Conservation (phyloP, 2,329 filamentous ascomycete species). For the Stemphylium beticola region DNA sequence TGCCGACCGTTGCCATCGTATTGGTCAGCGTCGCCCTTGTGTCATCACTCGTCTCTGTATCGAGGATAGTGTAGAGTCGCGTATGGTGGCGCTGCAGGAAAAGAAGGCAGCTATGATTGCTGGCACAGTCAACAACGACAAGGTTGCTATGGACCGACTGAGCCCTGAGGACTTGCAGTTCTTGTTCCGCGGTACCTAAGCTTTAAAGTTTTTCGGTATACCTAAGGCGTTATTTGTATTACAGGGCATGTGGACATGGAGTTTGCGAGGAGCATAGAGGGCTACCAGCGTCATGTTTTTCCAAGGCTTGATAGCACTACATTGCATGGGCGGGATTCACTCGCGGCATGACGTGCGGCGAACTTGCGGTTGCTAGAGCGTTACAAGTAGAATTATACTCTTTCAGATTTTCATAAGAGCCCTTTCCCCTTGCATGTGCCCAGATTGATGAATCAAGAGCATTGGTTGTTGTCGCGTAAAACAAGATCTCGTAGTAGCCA, state of each 20-base stretch:
- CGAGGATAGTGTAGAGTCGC: slow-evolving; percentile 93
- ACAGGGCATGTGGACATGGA: background rate
- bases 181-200: slow-evolving; percentile 78
- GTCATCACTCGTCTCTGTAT: slow-evolving; percentile 94
- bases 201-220: background rate
- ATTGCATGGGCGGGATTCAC: background rate
- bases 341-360: background rate
- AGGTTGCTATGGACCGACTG: slow-evolving; percentile 87
- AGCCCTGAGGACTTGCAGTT: slow-evolving; percentile 95
- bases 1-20: slow-evolving; percentile 84
- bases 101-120: slow-evolving; percentile 99
- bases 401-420: background rate
- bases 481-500: background rate
- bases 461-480: no score
- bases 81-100: slow-evolving; percentile 94
- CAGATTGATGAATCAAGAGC: background rate
- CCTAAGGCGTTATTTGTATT: background rate
- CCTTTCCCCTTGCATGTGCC: background rate
- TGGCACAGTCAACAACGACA: slow-evolving; percentile 93
- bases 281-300: no score
- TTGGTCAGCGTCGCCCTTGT: slow-evolving; percentile 91
- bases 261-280: background rate
- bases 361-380: background rate
- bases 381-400: background rate
- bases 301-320: background rate